Base-by-base conservation (phyloP, 208 protist species). In the Acanthamoeba comandoni region DNA sequence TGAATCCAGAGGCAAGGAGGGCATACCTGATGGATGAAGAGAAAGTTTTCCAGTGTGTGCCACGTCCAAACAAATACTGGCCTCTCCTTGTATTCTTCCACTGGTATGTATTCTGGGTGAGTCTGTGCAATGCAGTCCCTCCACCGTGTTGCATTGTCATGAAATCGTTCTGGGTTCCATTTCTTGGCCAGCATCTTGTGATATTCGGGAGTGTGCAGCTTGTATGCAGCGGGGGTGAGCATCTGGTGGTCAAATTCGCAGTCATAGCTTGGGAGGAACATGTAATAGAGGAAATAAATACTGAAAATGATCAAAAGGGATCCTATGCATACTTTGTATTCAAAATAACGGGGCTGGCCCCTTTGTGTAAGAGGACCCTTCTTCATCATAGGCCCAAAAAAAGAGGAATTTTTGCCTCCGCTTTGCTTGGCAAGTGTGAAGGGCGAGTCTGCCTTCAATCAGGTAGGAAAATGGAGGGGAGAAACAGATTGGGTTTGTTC, bases 11-110 rank as follows among this genome's bases (percentile, higher is more conserved):
- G 19, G 19, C 17, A 62, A 62, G 55, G 17, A 62, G 55, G 19
- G 19, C 24, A 1, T 4, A 88, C 80, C 80, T 69, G 57, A 53
- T 88, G 80, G 22, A 88, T 88, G 80, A 73, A 88, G 39, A 88
- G 60, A 19, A 88, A 88, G 80, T 88, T 88, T 22, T 88, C 80
- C 53, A 88, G 60, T 1, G 80, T 65, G n/a, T 88, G 80, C 80
- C 80, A 88, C 2, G 80, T 70, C 80, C 53, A 88, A 5, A 88
- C 58, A 9, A 88, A 35, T 15, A 88, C 80, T 2, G 80, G 80
- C 24, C 80, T 4, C 35, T 71, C 9, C 26, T 65, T 49, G 35
- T 88, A 88, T 13, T 88, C 80, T 26, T 39, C 49, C 31, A 70
- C 1, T 29, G 80, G 22, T 12, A 62, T 39, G n/a, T 71, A 88